Percentiles rank a stretch among this genome's conserved stretches.
These are phyloP conservation scores for Kalmusia sp. DNA, from an alignment of 2,329 filamentous ascomycete species.

Conservation along the genomic window DNA sequence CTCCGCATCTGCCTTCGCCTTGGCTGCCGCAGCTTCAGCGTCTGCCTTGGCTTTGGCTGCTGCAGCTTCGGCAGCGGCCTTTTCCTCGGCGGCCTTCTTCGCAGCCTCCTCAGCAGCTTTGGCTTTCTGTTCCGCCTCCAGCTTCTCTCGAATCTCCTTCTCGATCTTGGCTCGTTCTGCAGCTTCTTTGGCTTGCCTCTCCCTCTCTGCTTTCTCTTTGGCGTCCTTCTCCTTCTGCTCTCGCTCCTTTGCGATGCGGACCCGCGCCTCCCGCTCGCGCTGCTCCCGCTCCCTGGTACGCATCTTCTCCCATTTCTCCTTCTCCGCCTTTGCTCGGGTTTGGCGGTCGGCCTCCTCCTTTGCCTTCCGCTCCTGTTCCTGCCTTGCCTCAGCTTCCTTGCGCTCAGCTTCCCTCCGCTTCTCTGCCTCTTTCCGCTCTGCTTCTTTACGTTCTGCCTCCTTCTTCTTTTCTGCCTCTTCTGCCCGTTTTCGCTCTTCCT, in stretches of 20 bases:
- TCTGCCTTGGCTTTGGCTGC: slow-evolving; percentile 42
- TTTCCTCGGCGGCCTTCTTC: slow-evolving; percentile 41
- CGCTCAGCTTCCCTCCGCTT: slow-evolving; percentile 54
- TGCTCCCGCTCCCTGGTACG: slow-evolving; percentile 56
- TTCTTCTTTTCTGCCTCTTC: slow-evolving; percentile 48
- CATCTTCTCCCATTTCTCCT: slow-evolving; percentile 59
- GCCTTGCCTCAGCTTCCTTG: slow-evolving; percentile 14
- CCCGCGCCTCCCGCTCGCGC: slow-evolving; percentile 56
- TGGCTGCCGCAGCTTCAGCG: slow-evolving; percentile 38
- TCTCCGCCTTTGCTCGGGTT: slow-evolving; percentile 56
- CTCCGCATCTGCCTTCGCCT: slow-evolving; percentile 43
- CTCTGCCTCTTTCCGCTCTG: slow-evolving; percentile 44
- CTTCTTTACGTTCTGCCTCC: slow-evolving; percentile 50
- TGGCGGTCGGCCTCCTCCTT: slow-evolving; percentile 57
- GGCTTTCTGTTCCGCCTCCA: slow-evolving; percentile 48
- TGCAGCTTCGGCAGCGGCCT: slow-evolving; percentile 34
- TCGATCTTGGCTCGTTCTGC: slow-evolving; percentile 46
- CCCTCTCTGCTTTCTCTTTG: slow-evolving; percentile 50
- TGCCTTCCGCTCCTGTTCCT: slow-evolving; percentile 49
- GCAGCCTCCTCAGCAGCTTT: slow-evolving; percentile 49
- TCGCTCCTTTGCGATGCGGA: slow-evolving; percentile 52
- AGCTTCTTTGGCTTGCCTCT: slow-evolving; percentile 44
- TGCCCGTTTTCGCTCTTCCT: slow-evolving; percentile 45
- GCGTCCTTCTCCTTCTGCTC: slow-evolving; percentile 49
- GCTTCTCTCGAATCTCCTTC: slow-evolving; percentile 51